Base-by-base conservation (phyloP, 2,329 filamentous ascomycete genomes). In the Pseudocercospora pini-densiflorae region DNA sequence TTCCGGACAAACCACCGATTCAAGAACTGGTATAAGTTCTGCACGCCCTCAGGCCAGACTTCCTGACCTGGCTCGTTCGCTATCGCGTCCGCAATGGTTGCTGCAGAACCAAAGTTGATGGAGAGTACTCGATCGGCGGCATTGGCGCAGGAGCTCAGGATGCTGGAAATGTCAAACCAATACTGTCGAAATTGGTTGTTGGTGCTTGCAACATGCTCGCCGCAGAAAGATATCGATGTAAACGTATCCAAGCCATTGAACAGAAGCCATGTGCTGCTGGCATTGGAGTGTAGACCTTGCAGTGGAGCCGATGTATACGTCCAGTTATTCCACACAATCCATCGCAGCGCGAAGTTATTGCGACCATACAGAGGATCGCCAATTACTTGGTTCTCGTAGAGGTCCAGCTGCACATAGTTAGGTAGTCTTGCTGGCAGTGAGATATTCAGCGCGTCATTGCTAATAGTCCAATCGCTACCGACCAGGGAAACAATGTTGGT, bases 231-330 rank as follows among this genome's bases (percentile, higher is more conserved):
- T 54, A 90, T 82, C 9, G 83, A 83, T 5, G 86, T 80, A 70
- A 88, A 89, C 0, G 87, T 89, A 68, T 90, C 87, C 1, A 89
- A 79, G 6, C 87, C 87, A 63, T 89, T 83, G 77, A 89, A 89
- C 0, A 88, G 78, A 1, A 89, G 81, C 80, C 83, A 89, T 2
- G 83, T 87, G 7, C 77, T 77, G 5, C 72, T 79, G 1, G 74
- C 74, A 36, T 81, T 77, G 3, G 70, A 63, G 0, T 65, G 68
- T 77, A 87, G 70, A 21, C 76, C 79, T 8, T 75, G 51, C 2
- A 89, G 76, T 0, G 78, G 77, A 7, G 76, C 77, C n/a, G 82
- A 83, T 0, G 81, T 84, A 71, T 89, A 90, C 0, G 86, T 89
- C 87, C 88, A 90, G 72, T 89, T 87, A 14, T 79, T 78, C 71